Base-by-base conservation (phyloP, 75 land plant genomes). In the Pinus taeda region DNA sequence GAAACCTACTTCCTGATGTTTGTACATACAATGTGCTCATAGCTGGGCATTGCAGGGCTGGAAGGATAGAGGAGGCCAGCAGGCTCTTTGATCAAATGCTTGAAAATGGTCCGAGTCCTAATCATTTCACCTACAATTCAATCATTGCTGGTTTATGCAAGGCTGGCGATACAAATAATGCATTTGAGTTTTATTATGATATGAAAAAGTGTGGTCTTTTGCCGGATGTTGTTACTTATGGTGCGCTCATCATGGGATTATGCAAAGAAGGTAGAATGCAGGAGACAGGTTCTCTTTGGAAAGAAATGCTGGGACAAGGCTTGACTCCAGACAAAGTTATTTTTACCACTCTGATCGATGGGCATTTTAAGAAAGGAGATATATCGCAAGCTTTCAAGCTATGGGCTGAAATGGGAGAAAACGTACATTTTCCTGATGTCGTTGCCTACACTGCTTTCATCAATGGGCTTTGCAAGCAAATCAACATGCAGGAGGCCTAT, bases 201-300 rank as follows among this genome's bases (percentile, higher is more conserved):
- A 91, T 97, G 89, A 37, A 82, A 17, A 79, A 77, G 67, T 82
- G 81, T 53, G 88, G 90, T 24, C 73, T 92, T 39, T 63, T 79
- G 30, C 97, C 97, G 57, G 93, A 92, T 57, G 79, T 88, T 61
- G 79, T 88, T 39, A 94, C 97, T 33, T 92, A 88, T 57, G 89
- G 85, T 81, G 85, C 97, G 11, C 79, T 97, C 67, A 87, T 94
- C 15, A 78, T 91, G 84, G 81, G 92, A 53, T 83, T 97, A 80
- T 87, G 87, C 72, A 78, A 70, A 73, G 78, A 81, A 67, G 80
- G 88, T 70, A 80, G 75, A 72, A 67, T 86, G 45, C 37, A 76
- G 13, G 86, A 88, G 72, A 95, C 95, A 7, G 58, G 60, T 69
- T 74, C 79, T 6, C 84, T 94, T 62, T 74, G 89, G 74, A 62